Percentiles rank a stretch among this genome's conserved stretches.
phyloP scores from a whole-genome alignment of 106 monocot genomes.

The Allium cepa region DNA sequence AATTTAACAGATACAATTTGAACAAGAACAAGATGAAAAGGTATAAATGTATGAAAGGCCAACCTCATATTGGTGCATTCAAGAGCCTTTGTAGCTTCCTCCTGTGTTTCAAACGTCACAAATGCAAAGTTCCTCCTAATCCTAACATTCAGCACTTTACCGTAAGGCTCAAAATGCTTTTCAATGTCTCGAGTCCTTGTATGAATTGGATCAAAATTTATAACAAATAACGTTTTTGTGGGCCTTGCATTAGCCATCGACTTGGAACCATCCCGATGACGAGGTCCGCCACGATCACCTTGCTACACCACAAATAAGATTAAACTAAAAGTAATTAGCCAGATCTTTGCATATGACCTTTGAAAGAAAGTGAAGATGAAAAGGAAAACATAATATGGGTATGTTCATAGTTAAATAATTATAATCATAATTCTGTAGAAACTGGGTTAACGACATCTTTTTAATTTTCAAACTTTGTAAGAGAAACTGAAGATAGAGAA shows the following conservation, averaged over 20 bases:
- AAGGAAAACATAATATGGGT: no score
- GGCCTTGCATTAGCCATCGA: slow-evolving; percentile 34
- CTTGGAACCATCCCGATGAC: slow-evolving; percentile 48
- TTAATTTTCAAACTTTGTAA: no score
- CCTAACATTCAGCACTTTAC: slow-evolving; percentile 60
- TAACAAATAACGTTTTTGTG: slow-evolving; percentile 72
- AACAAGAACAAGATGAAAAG: neutral
- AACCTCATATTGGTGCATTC: slow-evolving; percentile 67
- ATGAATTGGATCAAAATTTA: slow-evolving; percentile 62
- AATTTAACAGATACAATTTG: no score
- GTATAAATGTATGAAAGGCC: neutral
- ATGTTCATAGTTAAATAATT: no score
- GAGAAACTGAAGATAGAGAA: no score
- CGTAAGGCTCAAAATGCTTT: slow-evolving; percentile 75
- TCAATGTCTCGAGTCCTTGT: slow-evolving; percentile 68
- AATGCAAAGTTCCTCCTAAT: slow-evolving; percentile 82
- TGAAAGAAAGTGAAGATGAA: no score
- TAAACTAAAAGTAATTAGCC: no score
- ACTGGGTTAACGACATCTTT: no score
- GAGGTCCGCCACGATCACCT: slow-evolving; percentile 54
- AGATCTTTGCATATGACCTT: no score
- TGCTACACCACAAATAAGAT: slow-evolving; percentile 18
- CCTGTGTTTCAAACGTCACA: slow-evolving; percentile 79
- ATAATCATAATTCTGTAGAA: no score
- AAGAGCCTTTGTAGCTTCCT: slow-evolving; percentile 71